Evolutionary conservation across 805 yeast genomes (phyloP), one percentile per base, ranked within the genome.

Genomic region (Saccharomycopsis sp.): DNA sequence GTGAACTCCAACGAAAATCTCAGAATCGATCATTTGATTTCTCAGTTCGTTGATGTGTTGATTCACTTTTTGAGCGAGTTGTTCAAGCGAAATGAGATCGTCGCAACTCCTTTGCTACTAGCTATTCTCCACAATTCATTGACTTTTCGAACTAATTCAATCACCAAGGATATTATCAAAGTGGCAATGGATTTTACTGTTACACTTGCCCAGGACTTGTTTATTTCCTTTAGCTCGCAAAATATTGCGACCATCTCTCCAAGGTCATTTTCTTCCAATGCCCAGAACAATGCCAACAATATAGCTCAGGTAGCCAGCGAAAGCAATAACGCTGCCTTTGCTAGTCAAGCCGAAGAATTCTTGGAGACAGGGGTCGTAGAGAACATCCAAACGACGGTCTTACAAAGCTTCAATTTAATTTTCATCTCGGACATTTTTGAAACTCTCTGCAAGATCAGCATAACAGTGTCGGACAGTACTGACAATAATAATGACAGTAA

Each of bases 61-160:
- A 51, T 70, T 3, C 56, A 61, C 3, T 68, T 77, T 40, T 63
- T 71, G 14, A 56, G 62, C 2, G 64, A 68, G 18, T 54, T 67
- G 5, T 52, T 62, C 23, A 54, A 63, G 9, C 46, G 51, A 2
- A 51, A 51, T 20, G 58, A 50, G 24, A 8, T 48, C 47, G 12
- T 52, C 7, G 54, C 84, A 0, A 72, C 84, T 2, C 94, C 94
- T 1, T 85, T 83, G 65, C 62, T 87, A 14, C 65, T 85, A 1
- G 75, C 87, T 0, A 63, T 87, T 46, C 70, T 86, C 44, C 82
- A 82, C 63, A 79, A 80, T 54, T 65, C 82, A 0, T 67, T 85
- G 3, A 75, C 69, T 20, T 88, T 83, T 68, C 74, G 88, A 65
- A 84, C 88, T 1, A 79, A 80, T 57, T 91, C 92, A 0, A 74